Percentiles rank a stretch among this genome's conserved stretches.
Evolutionary conservation across 176 grass and related monocot genomes (phyloP).

Genomic region (Triticum timopheevii): DNA sequence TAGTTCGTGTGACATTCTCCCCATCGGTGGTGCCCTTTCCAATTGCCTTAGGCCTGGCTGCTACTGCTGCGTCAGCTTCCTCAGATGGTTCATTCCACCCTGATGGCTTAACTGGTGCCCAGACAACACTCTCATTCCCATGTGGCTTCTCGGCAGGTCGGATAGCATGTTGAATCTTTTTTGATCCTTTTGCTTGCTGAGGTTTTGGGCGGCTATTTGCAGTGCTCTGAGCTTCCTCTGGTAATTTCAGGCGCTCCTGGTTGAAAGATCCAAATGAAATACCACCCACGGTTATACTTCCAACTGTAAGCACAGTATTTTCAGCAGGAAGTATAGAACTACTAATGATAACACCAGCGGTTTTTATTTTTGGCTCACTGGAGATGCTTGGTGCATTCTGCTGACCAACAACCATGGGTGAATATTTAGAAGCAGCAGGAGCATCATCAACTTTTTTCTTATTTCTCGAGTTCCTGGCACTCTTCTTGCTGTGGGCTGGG

Average conservation of each 20-base stretch:
- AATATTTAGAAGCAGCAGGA: slow-evolving; percentile 34
- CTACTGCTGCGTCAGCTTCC: slow-evolving; percentile 32
- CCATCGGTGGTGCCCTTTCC: slow-evolving; percentile 41
- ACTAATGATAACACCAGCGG: slow-evolving; percentile 44
- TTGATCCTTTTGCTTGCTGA: slow-evolving; percentile 55
- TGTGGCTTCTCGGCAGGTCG: slow-evolving; percentile 59
- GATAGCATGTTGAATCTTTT: slow-evolving; percentile 64
- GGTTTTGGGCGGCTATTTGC: slow-evolving; percentile 51
- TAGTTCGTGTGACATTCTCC: slow-evolving; percentile 59
- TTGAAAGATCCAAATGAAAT: slow-evolving; percentile 41
- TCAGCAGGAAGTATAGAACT: slow-evolving; percentile 58
- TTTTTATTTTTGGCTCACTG: slow-evolving; percentile 40
- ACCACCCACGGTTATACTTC: slow-evolving; percentile 48
- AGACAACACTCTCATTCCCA: slow-evolving; percentile 58
- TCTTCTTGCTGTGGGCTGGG: slow-evolving; percentile 74
- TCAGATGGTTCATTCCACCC: slow-evolving; percentile 58
- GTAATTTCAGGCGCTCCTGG: slow-evolving; percentile 36
- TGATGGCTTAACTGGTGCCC: slow-evolving; percentile 74
- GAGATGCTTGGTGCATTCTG: slow-evolving; percentile 35
- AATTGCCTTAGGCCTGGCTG: slow-evolving; percentile 19
- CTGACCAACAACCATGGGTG: slow-evolving; percentile 30
- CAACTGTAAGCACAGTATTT: slow-evolving; percentile 44
- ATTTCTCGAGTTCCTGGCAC: slow-evolving; percentile 55
- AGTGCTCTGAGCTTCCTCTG: slow-evolving; percentile 43
- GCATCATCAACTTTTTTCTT: slow-evolving; percentile 77